Conservation (phyloP, 208 protist genomes). For the Trypanosoma melophagium region DNA sequence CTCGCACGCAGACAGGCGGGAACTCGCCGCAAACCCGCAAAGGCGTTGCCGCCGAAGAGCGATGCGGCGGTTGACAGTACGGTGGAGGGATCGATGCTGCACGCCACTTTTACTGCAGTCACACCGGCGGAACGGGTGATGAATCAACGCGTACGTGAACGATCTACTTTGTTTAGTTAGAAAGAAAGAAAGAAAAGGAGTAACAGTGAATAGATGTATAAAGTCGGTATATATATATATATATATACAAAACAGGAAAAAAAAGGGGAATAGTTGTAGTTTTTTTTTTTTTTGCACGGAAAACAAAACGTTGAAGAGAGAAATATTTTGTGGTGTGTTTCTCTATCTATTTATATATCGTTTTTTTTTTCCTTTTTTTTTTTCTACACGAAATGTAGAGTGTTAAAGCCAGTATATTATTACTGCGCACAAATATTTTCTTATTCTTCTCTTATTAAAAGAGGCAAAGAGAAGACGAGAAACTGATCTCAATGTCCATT, state of each 20-base stretch:
- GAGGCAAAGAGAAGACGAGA: no score
- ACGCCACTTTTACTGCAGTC: constrained; percentile 40
- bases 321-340: no score
- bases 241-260: neutral
- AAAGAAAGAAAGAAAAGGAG: neutral
- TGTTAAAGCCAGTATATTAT: no score
- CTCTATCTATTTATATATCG: no score
- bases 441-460: no score
- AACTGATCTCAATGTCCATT: no score
- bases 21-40: constrained; percentile 37
- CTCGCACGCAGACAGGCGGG: constrained; percentile 43
- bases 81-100: constrained; percentile 68
- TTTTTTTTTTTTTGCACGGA: no score
- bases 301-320: no score
- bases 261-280: neutral
- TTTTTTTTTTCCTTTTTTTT: no score
- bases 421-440: no score
- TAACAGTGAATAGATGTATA: neutral
- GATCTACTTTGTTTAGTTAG: constrained; percentile 88
- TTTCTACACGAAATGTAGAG: no score
- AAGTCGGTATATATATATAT: constrained; percentile 16
- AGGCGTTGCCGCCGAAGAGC: constrained; percentile 57
- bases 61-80: constrained; percentile 48
- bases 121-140: constrained; percentile 50
- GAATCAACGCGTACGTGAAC: constrained; percentile 60